These are phyloP conservation scores for Nosema muscidifuracis DNA, from an alignment of 371 early-diverging fungal genomes.

Conservation along the genomic window DNA sequence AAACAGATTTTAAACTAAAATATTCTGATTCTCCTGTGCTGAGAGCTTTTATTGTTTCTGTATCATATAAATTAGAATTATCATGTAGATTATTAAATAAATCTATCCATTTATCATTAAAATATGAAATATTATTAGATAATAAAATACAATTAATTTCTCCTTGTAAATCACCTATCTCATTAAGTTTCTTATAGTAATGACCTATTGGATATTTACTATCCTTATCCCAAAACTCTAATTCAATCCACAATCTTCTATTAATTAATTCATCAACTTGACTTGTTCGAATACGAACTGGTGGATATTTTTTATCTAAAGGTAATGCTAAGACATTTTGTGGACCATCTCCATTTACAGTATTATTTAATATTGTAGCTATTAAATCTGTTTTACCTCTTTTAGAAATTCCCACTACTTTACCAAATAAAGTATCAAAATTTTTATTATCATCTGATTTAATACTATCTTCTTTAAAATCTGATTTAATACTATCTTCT, in stretches of 20 bases:
- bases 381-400: slow-evolving; percentile 22
- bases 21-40: background rate
- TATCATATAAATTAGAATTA: background rate
- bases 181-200: slow-evolving; percentile 21
- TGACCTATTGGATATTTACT: slow-evolving; percentile 45
- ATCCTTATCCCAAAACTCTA: slow-evolving; percentile 40
- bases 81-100: background rate
- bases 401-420: slow-evolving; percentile 46
- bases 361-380: slow-evolving; percentile 27
- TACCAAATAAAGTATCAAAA: slow-evolving; percentile 24
- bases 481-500: background rate
- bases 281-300: slow-evolving; percentile 26
- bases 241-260: slow-evolving; percentile 30
- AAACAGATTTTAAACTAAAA: slow-evolving; percentile 5
- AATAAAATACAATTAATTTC: slow-evolving; percentile 42
- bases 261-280: slow-evolving; percentile 20
- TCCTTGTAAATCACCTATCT: slow-evolving; percentile 32
- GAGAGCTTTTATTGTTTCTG: background rate
- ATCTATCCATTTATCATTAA: slow-evolving; percentile 17
- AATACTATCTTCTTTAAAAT: background rate
- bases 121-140: slow-evolving; percentile 36
- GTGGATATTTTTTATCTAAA: slow-evolving; percentile 46
- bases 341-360: slow-evolving; percentile 15
- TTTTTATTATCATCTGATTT: background rate
- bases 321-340: slow-evolving; percentile 41